Conservation (phyloP, 305 asterid species). For the Fraxinus dipetala region DNA sequence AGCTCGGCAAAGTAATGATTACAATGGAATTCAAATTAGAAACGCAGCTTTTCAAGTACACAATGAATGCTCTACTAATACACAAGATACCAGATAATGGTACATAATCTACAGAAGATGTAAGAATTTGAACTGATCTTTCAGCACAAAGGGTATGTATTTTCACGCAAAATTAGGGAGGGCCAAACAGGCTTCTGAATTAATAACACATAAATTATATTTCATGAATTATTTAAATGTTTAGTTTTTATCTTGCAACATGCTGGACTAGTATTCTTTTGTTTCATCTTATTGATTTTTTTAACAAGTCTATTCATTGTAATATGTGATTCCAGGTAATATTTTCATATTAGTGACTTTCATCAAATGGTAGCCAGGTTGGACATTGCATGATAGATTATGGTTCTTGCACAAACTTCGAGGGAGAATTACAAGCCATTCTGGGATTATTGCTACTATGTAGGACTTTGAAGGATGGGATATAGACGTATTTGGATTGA, state of each 20-base stretch:
- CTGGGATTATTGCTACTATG: background rate
- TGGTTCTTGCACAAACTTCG: background rate
- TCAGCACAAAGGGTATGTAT: background rate
- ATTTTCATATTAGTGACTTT: background rate
- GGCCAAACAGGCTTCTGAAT: background rate
- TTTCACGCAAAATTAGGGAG: background rate
- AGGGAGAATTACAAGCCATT: background rate
- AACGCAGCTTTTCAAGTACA: background rate
- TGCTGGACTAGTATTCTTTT: background rate
- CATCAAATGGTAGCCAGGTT: background rate
- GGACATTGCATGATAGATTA: background rate
- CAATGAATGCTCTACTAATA: background rate
- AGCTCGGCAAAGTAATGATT: background rate
- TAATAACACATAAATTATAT: background rate
- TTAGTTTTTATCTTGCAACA: background rate
- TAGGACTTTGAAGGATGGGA: background rate
- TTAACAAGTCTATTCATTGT: constrained; percentile 9
- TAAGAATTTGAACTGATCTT: background rate
- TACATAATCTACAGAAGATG: background rate
- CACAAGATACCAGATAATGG: background rate
- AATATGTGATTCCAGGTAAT: constrained; percentile 3
- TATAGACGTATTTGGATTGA: background rate
- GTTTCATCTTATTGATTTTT: background rate
- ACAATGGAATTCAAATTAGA: background rate
- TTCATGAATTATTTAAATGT: background rate